phyloP scores from a whole-genome alignment of 345 rosid genomes.

The Erucastrum elatum region DNA sequence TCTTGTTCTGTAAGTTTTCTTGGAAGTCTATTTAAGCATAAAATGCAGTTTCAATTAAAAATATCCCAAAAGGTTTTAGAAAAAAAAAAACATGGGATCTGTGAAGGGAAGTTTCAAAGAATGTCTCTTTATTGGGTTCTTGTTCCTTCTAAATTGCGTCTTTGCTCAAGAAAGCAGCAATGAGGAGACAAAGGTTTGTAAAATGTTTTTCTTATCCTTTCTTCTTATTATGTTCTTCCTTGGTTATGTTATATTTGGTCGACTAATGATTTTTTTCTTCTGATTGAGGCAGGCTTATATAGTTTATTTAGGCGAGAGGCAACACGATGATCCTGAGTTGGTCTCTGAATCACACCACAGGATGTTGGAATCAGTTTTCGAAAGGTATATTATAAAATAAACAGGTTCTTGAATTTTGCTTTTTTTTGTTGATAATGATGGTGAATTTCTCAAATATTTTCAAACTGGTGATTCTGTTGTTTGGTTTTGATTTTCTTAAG shows the following conservation, averaged over 20 bases:
- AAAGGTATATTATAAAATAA: slow-evolving; percentile 39
- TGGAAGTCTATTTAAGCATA: slow-evolving; percentile 6
- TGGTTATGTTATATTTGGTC: slow-evolving; percentile 5
- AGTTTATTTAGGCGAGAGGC: slow-evolving; percentile 53
- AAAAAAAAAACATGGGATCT: neutral
- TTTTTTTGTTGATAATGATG: neutral
- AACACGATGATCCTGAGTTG: slow-evolving; percentile 43
- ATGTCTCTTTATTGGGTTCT: slow-evolving; percentile 2
- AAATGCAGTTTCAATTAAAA: neutral
- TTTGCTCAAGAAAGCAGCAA: slow-evolving; percentile 24
- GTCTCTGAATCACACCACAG: slow-evolving; percentile 41
- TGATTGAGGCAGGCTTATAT: slow-evolving; percentile 5
- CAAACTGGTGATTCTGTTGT: neutral
- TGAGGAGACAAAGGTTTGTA: slow-evolving; percentile 21
- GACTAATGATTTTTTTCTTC: slow-evolving; percentile 13
- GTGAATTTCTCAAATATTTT: neutral
- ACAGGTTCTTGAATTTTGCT: neutral
- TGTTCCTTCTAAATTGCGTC: slow-evolving; percentile 15
- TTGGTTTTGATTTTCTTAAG: slow-evolving; percentile 30
- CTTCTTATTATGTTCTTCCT: neutral
- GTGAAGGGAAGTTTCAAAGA: slow-evolving; percentile 6
- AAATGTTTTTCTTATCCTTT: neutral
- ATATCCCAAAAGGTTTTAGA: neutral
- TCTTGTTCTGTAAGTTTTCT: slow-evolving; percentile 10
- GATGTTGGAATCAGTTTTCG: slow-evolving; percentile 43